Evolutionary conservation across 2,329 filamentous ascomycete species (phyloP).

Genomic region (Emmonsia crescens): DNA sequence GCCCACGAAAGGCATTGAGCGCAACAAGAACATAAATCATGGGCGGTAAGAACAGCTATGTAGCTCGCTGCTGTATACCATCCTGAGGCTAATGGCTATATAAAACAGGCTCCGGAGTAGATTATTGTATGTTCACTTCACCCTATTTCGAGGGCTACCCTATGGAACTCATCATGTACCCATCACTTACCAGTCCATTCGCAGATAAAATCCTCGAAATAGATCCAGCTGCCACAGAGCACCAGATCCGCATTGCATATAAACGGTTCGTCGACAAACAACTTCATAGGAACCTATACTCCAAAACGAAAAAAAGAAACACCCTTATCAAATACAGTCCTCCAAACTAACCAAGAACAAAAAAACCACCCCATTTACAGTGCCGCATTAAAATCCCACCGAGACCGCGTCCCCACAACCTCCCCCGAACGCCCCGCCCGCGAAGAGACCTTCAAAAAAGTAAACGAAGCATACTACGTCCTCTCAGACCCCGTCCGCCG

Average conservation of each 20-base stretch:
- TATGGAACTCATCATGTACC: not conserved
- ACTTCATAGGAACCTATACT: no score
- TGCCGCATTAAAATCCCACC: slow-evolving; percentile 83
- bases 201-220: slow-evolving; percentile 66
- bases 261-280: slow-evolving; percentile 53
- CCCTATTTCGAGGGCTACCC: not conserved
- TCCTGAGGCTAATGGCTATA: not conserved
- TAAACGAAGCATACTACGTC: slow-evolving; percentile 89
- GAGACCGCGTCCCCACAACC: slow-evolving; percentile 74
- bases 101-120: slow-evolving; percentile 35
- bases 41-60: not conserved
- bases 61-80: not conserved
- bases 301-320: no score
- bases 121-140: slow-evolving; percentile 45
- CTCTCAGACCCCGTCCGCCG: slow-evolving; percentile 69
- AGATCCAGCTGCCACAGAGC: slow-evolving; percentile 59
- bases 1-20: no score
- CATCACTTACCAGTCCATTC: slow-evolving; percentile 4
- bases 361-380: slow-evolving; percentile 32
- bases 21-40: not conserved
- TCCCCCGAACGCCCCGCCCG: slow-evolving; percentile 71
- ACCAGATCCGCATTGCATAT: slow-evolving; percentile 88
- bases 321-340: not conserved
- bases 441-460: slow-evolving; percentile 80
- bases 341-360: not conserved